Base-by-base conservation (phyloP, 2,329 filamentous ascomycete species). In the Biscogniauxia mediterranea region DNA sequence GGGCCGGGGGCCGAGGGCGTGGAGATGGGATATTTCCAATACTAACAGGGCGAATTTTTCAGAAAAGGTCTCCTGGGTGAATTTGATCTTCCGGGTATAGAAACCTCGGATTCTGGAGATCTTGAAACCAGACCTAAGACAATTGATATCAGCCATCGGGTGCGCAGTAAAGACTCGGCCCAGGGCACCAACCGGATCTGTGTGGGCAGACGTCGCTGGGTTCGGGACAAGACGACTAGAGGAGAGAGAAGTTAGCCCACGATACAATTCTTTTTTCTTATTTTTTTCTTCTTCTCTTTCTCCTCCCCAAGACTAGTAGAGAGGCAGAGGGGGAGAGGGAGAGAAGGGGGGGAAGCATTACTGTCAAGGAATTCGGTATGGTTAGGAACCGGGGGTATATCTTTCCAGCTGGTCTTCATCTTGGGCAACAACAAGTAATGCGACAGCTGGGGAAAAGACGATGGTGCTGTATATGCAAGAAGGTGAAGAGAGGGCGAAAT, bases 61-160 rank as follows among this genome's bases (percentile, higher is more conserved):
- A 67, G 89, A 88, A 78, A 97, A 97, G 51, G 94, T 98, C 80
- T 99, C 95, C 74, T 94, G 89, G 5, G 95, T 97, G 80, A 93
- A 99, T 80, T 98, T 98, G 84, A 97, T 93, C 80, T 98, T 98
- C 76, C 95, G 85, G 53, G 94, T 97, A 79, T 98, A 98, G 81
- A 98, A 98, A 55, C 82, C 83, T 76, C 94, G 85, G 73, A 98
- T 97, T 85, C 94, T 88, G 75, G 88, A 91, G 76, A 98, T 97
- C 79, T 97, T 90, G 84, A 99, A 99, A 62, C 95, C 95, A 50
- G 93, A 64, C 19, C 11, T 21, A 17, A 46, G 38, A 46, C 15
- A n/a, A 11, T 46, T n/a, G 38, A n/a, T 17, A n/a, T 46, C 15
- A 46, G 38, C 38, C 2, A 46, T n/a, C 17, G 13, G 11, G 6